Evolutionary conservation across 1,139 yeast species (phyloP), one percentile per base, ranked within the genome.

Genomic region (Schizosaccharomyces versatilis): DNA sequence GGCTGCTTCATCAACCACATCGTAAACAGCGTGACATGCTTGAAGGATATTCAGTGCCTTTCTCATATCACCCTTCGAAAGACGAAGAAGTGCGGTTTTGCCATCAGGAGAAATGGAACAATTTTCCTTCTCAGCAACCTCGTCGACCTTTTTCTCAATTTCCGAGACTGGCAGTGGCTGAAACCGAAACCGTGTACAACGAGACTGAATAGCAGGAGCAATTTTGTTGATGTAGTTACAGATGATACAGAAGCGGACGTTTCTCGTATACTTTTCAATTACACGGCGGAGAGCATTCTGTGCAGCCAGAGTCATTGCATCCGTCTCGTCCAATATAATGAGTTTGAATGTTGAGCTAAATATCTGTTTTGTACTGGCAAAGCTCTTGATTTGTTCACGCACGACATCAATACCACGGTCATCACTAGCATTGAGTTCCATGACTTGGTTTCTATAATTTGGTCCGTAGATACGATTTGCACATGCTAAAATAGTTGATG

Each of bases 241-340:
- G 63, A 93, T 73, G 53, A 93, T 88, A 69, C 98, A 90, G 68
- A 93, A 93, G 60, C 99, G 76, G 15, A 97, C 88, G 67, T 88
- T 88, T 64, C 84, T 83, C 36, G 98, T 88, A 65, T 85, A 90
- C 65, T 84, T 86, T 67, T 93, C 99, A 67, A 93, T 93, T 62
- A 78, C 75, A 54, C 99, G 72, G 67, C 99, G 76, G 60, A 93
- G 71, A 1, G 98, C 95, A 66, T 90, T 90, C 67, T 93, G 95
- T 0, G 99, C 98, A 8, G 83, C 94, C 58, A 83, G 80, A 1
- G 99, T 90, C 98, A 93, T 93, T 51, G 98, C 94, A 68, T 93
- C 98, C 0, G 98, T 98, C 69, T 93, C 99, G 69, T 93, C 99
- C 60, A 93, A 72, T 41, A 93, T 85, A 58, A 93, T 82, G 61